phyloP scores from a whole-genome alignment of 768 basidiomycete genomes.

The Lactarius sp. region DNA sequence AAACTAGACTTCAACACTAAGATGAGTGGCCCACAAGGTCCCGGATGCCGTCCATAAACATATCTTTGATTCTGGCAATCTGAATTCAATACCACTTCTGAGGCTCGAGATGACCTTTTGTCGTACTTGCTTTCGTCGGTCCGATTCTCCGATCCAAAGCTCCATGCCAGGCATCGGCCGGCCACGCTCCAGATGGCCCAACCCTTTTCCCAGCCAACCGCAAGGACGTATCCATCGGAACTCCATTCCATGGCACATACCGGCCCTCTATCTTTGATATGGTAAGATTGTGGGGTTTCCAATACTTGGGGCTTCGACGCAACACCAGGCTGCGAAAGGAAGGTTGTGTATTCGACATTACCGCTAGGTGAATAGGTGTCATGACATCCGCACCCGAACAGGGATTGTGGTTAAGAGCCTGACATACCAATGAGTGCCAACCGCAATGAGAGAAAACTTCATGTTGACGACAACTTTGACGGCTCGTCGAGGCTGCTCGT shows the following conservation, averaged over 20 bases:
- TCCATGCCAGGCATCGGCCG: constrained; percentile 79
- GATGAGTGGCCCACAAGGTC: constrained; percentile 51
- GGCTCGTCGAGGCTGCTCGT: constrained; percentile 63
- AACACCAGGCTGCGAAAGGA: constrained; percentile 59
- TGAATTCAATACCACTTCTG: constrained; percentile 14
- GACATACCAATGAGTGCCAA: constrained; percentile 65
- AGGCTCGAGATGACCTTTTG: constrained; percentile 12
- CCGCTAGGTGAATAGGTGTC: constrained; percentile 44
- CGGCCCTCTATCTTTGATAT: constrained; percentile 49
- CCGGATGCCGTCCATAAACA: constrained; percentile 78
- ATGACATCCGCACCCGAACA: constrained; percentile 7
- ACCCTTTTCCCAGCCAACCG: constrained; percentile 84
- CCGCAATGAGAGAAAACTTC: constrained; percentile 76
- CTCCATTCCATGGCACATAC: constrained; percentile 83
- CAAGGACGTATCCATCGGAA: constrained; percentile 91
- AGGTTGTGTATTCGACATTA: constrained; percentile 57
- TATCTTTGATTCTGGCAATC: constrained; percentile 57
- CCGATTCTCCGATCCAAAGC: constrained; percentile 61
- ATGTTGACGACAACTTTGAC: constrained; percentile 64
- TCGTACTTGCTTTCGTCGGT: constrained; percentile 49
- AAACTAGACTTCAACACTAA: not conserved
- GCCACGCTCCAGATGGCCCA: constrained; percentile 92
- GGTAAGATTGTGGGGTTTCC: constrained; percentile 57
- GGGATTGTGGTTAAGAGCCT: constrained; percentile 4
- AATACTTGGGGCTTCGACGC: constrained; percentile 57